phyloP scores from a whole-genome alignment of 1,139 yeast species.

The Blastobotrys indianensis region DNA sequence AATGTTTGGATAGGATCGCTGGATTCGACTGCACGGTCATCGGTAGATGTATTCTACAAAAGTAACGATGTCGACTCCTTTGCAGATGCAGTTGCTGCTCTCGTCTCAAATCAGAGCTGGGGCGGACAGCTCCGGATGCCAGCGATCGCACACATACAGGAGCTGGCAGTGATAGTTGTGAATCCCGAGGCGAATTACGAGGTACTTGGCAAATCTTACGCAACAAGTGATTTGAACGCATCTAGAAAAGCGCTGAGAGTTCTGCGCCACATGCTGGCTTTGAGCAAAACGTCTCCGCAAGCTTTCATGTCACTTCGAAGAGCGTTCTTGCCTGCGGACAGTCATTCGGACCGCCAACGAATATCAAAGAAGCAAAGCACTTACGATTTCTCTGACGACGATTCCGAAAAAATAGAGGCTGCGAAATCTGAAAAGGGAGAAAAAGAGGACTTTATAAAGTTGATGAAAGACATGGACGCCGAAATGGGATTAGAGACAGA shows the following conservation, averaged over 20 bases:
- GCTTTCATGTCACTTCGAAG: too few relatives aligned
- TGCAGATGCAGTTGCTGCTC: conserved; percentile 1
- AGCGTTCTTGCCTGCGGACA: too few relatives aligned
- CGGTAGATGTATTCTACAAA: not conserved
- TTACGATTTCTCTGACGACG: not conserved
- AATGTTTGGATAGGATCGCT: not conserved
- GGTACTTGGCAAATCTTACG: conserved; percentile 7
- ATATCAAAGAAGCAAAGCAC: too few relatives aligned
- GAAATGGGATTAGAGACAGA: not conserved
- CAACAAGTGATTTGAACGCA: conserved; percentile 9
- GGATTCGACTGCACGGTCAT: not conserved
- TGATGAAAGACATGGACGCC: not conserved
- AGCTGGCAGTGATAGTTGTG: conserved; percentile 8
- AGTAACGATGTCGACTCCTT: not conserved
- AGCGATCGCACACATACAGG: conserved; percentile 6
- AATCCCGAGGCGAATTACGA: conserved; percentile 11
- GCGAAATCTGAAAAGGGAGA: not conserved
- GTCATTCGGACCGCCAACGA: too few relatives aligned
- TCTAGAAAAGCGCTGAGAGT: conserved; percentile 8
- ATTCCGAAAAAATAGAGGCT: not conserved
- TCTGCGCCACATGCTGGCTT: conserved; percentile 5
- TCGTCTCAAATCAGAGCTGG: not conserved
- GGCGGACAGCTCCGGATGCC: conserved; percentile 10
- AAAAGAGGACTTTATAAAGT: not conserved
- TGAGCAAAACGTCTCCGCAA: not conserved